Base-by-base conservation (phyloP, 805 yeast genomes). In the Suhomyces sp. region DNA sequence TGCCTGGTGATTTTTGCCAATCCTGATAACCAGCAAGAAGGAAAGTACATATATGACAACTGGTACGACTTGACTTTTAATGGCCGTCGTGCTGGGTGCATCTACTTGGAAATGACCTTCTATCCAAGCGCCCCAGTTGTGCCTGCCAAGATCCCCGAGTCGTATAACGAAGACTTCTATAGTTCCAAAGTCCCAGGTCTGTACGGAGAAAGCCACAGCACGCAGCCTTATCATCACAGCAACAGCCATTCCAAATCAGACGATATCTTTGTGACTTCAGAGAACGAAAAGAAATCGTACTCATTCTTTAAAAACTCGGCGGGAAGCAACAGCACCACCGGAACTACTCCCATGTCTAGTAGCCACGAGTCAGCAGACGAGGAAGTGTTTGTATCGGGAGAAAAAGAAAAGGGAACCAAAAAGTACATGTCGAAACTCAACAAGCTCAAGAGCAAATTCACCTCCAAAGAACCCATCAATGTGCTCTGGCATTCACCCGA, bases 71-170 rank as follows among this genome's bases (percentile, higher is more conserved):
- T 94, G 53, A 72, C 77, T 42, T 82, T 82, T 63, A 85, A 84
- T 46, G 85, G 83, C 19, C 83, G 85, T 60, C 83, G 86, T 51
- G 97, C 97, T 1, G 99, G 99, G 1, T 88, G 83, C 67, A 83
- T 94, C 1, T 93, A 85, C 68, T 71, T 94, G 51, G 98, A 94
- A 63, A 86, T 94, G 87, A 90, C 97, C 0, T 94, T 90, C 64
- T 90, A 89, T 64, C 94, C 97, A 2, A 60, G 69, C 47, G 77
- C 75, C 3, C 80, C 80, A 1, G 61, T 75, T 5, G 57, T 73
- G 23, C 80, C 80, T 3, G 77, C 79, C 7, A 76, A 75, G 51
- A 46, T 70, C 8, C 46, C 57, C 8, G 31, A 46, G 31, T 23
- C 29, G 9, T 23, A 13, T 24, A 42, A 8, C 6, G 42, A 38